phyloP scores from a whole-genome alignment of 164 flowering plant genomes.

The Protea cynaroides region DNA sequence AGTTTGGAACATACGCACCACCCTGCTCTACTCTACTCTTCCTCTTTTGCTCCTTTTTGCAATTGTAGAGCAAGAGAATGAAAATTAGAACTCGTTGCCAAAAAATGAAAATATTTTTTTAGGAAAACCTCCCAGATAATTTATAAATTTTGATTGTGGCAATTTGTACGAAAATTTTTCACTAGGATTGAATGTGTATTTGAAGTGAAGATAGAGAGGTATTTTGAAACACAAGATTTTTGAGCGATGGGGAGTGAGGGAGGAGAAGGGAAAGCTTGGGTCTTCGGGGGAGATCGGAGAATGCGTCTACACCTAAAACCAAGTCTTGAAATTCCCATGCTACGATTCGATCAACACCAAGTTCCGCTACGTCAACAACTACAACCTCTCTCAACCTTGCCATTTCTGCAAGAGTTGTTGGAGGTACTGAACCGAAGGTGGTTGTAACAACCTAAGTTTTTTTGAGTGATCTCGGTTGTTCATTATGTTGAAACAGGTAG shows the following conservation, averaged over 20 bases:
- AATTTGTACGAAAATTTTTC: too few relatives aligned
- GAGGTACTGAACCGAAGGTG: constrained; percentile 87
- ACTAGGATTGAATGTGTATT: too few relatives aligned
- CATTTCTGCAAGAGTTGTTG: constrained; percentile 81
- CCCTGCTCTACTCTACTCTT: neutral
- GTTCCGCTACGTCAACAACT: constrained; percentile 86
- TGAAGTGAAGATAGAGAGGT: neutral
- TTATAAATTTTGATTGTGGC: too few relatives aligned
- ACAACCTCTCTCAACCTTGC: constrained; percentile 84
- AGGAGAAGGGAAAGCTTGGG: constrained; percentile 8
- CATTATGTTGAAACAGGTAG: too few relatives aligned
- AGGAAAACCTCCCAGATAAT: neutral
- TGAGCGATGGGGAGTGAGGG: constrained; percentile 1
- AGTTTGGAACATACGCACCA: too few relatives aligned
- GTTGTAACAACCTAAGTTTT: too few relatives aligned
- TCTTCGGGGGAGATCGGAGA: constrained; percentile 18
- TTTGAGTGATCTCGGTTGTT: too few relatives aligned
- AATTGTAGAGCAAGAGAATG: neutral
- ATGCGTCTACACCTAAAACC: constrained; percentile 20
- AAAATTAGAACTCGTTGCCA: too few relatives aligned
- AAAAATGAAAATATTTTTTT: too few relatives aligned
- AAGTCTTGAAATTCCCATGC: constrained; percentile 63
- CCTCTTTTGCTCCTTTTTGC: too few relatives aligned
- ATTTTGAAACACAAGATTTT: constrained; percentile 20
- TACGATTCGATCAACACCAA: constrained; percentile 77